Conservation (phyloP, 2,329 filamentous ascomycete genomes). For the Cladosporium colombiae region DNA sequence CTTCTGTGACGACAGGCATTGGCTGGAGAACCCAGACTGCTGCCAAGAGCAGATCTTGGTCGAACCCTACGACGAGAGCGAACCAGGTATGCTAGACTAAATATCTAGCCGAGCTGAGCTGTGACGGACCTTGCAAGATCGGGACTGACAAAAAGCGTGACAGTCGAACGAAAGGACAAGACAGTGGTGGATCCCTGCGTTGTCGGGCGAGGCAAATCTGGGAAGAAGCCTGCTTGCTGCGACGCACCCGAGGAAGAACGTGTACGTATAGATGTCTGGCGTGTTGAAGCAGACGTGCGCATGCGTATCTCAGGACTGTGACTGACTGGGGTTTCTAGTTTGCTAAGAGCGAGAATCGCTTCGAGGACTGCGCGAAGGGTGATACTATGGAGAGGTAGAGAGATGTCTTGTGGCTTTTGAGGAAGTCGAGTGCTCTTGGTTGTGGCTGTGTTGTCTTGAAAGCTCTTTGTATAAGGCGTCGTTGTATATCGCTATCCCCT, state of each 20-base stretch:
- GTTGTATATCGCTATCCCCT: no score
- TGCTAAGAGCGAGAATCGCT: no score
- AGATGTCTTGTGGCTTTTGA: no score
- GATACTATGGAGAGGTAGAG: no score
- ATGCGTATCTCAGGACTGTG: background rate
- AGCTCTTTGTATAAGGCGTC: no score
- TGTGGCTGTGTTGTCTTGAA: no score
- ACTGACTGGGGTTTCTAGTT: background rate
- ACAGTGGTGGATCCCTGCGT: no score
- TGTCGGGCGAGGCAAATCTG: no score
- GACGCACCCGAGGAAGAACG: no score
- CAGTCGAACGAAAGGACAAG: background rate
- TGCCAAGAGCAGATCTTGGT: background rate
- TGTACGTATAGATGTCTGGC: background rate
- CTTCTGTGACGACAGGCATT: background rate
- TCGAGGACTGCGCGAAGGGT: no score
- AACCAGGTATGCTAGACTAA: background rate
- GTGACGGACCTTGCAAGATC: background rate
- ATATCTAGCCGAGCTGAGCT: no score
- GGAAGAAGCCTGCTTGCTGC: background rate
- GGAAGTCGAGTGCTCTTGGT: no score
- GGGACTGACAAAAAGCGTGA: background rate
- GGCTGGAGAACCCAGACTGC: background rate
- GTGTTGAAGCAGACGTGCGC: background rate
- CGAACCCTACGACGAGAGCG: background rate